Percentiles rank a stretch among this genome's conserved stretches.
phyloP scores from a whole-genome alignment of 2,329 filamentous ascomycete species.

The Apiospora hydei region DNA sequence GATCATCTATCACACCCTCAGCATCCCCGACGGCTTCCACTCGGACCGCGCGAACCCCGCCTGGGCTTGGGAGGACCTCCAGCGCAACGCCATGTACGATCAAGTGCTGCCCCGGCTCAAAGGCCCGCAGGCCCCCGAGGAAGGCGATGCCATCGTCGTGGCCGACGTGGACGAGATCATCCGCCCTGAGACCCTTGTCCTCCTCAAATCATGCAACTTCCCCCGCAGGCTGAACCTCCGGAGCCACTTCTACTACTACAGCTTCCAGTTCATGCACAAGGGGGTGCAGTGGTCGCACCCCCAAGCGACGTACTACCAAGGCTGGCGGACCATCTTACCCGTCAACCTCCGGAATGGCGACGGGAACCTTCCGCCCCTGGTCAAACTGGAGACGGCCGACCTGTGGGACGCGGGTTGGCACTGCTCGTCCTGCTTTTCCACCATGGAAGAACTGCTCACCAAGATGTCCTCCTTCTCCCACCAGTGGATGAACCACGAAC shows the following conservation, averaged over 20 bases:
- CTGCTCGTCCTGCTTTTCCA: conserved; percentile 67
- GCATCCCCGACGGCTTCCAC: conserved; percentile 51
- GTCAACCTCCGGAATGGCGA: conserved; percentile 60
- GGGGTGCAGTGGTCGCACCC: conserved; percentile 62
- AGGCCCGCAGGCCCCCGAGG: conserved; percentile 48
- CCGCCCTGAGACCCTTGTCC: conserved; percentile 55
- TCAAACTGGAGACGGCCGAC: conserved; percentile 51
- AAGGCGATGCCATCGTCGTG: conserved; percentile 64
- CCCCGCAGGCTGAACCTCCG: conserved; percentile 60
- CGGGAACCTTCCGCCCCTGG: conserved; percentile 47
- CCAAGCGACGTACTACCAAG: conserved; percentile 64
- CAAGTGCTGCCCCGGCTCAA: conserved; percentile 60
- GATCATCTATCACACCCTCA: conserved; percentile 65
- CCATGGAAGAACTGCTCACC: conserved; percentile 59
- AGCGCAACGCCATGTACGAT: conserved; percentile 62
- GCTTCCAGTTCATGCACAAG: conserved; percentile 59
- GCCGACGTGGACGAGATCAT: conserved; percentile 69
- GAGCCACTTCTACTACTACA: conserved; percentile 64
- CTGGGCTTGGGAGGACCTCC: conserved; percentile 58
- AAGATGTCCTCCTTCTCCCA: conserved; percentile 67
- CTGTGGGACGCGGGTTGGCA: conserved; percentile 65
- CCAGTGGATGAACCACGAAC: conserved; percentile 56
- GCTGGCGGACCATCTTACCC: conserved; percentile 58
- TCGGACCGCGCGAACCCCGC: conserved; percentile 45
- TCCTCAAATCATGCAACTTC: conserved; percentile 59